Conservation (phyloP, 2,329 filamentous ascomycete species). For the Fusarium tupiense region DNA sequence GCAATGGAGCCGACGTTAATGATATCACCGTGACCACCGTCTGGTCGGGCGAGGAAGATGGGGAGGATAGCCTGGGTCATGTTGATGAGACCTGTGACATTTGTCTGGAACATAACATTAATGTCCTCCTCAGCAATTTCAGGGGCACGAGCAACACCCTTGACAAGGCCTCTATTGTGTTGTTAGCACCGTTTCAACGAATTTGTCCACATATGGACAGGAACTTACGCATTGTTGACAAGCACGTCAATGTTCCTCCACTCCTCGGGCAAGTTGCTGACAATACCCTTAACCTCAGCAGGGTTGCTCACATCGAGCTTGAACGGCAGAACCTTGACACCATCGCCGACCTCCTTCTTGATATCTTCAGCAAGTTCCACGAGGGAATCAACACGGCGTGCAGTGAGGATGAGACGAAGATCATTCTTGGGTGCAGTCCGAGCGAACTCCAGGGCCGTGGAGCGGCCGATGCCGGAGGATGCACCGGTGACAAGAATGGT, state of each 20-base stretch:
- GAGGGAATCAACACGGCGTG: conserved; percentile 83
- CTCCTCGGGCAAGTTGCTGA: conserved; percentile 78
- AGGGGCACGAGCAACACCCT: conserved; percentile 85
- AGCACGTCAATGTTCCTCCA: conserved; percentile 88
- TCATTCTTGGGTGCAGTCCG: conserved; percentile 79
- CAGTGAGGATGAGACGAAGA: conserved; percentile 87
- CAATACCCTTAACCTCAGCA: conserved; percentile 77
- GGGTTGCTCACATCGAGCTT: conserved; percentile 88
- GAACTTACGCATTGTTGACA: conserved; percentile 91
- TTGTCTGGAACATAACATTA: conserved; percentile 87
- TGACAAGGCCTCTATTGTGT: conserved; percentile 78
- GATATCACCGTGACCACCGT: conserved; percentile 87
- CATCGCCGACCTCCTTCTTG: conserved; percentile 76
- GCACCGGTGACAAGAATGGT: conserved; percentile 93
- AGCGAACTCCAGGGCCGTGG: conserved; percentile 90
- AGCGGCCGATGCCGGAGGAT: conserved; percentile 88
- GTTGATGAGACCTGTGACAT: conserved; percentile 93
- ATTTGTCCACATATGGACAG: not conserved
- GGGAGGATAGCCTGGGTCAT: conserved; percentile 93
- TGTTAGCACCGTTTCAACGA: conserved; percentile 8
- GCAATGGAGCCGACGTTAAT: conserved; percentile 95
- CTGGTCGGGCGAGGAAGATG: conserved; percentile 78
- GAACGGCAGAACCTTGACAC: conserved; percentile 83
- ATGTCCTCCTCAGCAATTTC: conserved; percentile 86
- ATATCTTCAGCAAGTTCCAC: conserved; percentile 82